Percentiles rank a stretch among this genome's conserved stretches.
Evolutionary conservation across 2,329 filamentous ascomycete genomes (phyloP).

Genomic region (Cladophialophora psammophila): DNA sequence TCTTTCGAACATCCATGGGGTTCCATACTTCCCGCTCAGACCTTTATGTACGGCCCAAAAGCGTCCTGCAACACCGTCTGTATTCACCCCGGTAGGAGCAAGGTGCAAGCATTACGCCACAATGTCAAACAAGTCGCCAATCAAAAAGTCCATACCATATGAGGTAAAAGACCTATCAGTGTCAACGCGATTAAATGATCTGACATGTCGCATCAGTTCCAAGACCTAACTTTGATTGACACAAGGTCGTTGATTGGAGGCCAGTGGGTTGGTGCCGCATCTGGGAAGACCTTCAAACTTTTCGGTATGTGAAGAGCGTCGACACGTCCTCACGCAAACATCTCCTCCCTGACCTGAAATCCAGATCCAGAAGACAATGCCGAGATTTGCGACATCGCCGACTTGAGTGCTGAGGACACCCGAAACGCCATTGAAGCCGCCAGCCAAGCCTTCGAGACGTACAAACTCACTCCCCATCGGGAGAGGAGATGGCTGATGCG

Average conservation of each 20-base stretch:
- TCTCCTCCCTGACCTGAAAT: background rate
- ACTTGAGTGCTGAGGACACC: constrained; percentile 7
- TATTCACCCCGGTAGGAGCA: background rate
- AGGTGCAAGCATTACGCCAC: background rate
- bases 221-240: constrained; percentile 12
- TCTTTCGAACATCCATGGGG: background rate
- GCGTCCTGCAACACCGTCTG: background rate
- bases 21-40: background rate
- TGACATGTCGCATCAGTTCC: constrained; percentile 10
- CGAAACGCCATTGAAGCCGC: constrained; percentile 14
- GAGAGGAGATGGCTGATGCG: constrained; percentile 35
- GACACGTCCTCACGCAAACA: background rate
- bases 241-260: constrained; percentile 12
- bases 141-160: constrained; percentile 18
- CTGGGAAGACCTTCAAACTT: constrained; percentile 12
- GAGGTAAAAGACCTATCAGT: background rate
- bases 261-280: constrained; percentile 10
- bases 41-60: background rate
- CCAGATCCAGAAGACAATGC: constrained; percentile 13
- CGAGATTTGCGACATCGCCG: constrained; percentile 18
- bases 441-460: constrained; percentile 1
- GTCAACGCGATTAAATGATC: background rate
- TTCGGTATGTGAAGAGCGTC: background rate
- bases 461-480: constrained; percentile 5
- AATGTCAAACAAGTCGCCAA: constrained; percentile 5